Evolutionary conservation across 1,284 basidiomycete species (phyloP), one percentile per base, ranked within the genome.

Genomic region (Hypsizygus ulmarius): DNA sequence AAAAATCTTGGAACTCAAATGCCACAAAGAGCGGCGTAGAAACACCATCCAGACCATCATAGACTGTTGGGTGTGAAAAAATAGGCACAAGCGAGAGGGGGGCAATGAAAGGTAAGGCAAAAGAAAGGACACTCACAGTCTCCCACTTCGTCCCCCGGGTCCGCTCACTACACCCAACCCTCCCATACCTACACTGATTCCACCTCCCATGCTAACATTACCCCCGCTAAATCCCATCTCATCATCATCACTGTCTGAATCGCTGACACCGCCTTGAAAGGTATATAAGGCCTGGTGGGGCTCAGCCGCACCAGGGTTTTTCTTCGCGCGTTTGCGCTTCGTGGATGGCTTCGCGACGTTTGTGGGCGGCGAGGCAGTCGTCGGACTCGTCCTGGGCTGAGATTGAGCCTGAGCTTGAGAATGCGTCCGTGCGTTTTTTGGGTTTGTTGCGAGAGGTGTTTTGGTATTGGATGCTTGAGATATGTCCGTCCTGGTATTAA

Each of bases 111-210:
- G 11, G 42, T n/a, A 29, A 41, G 10, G 8, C 41, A n/a, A 14
- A 35, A 2, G 15, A 50, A 47, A 39, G 38, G 16, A 30, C 6
- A 70, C 71, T 68, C 57, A 72, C 70, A 67, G 58, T 63, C 69
- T 64, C 16, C 54, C 49, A 21, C 55, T 54, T 43, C 53, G 60
- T 47, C 57, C 58, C n/a, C 63, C 65, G 39, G 57, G 50, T 34
- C 51, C 55, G 14, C 59, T 59, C 14, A 53, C 54, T 1, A 69
- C 66, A 36, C 69, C 68, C 49, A 71, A 53, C 2, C 70, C 71
- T 46, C 61, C 68, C 53, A 71, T 57, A 10, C 71, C 73, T 16
- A 74, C 68, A 49, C 63, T 69, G 47, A 73, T 72, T 1, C 67
- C 68, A 33, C 66, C 66, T 35, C 57, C 45, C 37, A 52, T 43